These are phyloP conservation scores for Pseudogymnoascus sp. DNA, from an alignment of 2,329 filamentous ascomycete genomes.

Conservation along the genomic window DNA sequence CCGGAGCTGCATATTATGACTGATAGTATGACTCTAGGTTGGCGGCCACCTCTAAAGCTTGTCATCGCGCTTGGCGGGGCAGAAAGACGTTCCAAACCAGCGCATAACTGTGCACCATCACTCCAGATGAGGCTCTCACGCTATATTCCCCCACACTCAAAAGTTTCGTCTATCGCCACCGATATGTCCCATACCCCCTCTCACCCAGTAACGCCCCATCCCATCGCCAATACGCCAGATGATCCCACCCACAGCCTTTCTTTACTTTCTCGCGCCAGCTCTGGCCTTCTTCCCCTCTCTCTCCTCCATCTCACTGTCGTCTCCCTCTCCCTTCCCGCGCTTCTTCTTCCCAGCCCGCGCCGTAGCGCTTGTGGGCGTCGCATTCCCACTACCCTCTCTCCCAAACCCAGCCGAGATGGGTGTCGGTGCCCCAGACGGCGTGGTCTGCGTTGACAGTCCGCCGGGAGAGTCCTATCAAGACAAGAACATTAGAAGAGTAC, in stretches of 20 bases:
- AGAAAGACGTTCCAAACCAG: neutral
- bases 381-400: constrained; percentile 40
- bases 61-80: neutral
- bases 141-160: neutral
- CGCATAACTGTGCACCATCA: neutral
- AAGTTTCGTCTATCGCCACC: neutral
- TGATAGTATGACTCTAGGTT: constrained; percentile 4
- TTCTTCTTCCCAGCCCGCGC: constrained; percentile 41
- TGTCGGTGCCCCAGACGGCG: constrained; percentile 43
- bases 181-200: neutral
- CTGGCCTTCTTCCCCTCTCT: constrained; percentile 36
- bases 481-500: constrained; percentile 24
- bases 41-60: neutral
- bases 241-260: neutral
- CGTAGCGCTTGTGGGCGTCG: constrained; percentile 49
- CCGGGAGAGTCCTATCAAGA: constrained; percentile 24
- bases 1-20: neutral
- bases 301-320: constrained; percentile 55
- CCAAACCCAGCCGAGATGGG: constrained; percentile 49
- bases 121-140: neutral
- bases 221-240: neutral
- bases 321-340: constrained; percentile 30
- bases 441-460: constrained; percentile 24
- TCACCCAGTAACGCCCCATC: neutral
- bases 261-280: neutral